Percentiles rank a stretch among this genome's conserved stretches.
Conservation (phyloP, 2,329 filamentous ascomycete species). For the Botryotinia convoluta region DNA sequence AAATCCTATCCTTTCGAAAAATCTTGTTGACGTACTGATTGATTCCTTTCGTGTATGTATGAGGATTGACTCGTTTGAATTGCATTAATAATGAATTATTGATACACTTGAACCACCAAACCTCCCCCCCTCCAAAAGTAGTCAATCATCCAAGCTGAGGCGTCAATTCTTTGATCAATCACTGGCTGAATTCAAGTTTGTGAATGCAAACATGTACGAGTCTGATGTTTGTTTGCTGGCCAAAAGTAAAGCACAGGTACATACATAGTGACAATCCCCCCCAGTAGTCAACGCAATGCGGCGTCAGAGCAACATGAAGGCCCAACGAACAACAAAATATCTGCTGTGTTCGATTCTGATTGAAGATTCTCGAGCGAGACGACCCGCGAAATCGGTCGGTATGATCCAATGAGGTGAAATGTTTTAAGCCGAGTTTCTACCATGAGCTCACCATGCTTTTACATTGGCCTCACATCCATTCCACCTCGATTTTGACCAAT, state of each 20-base stretch:
- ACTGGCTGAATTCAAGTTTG: slow-evolving; percentile 11
- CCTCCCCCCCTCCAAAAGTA: neutral
- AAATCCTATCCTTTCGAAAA: neutral
- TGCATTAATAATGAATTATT: slow-evolving; percentile 6
- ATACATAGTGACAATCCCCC: slow-evolving; percentile 9
- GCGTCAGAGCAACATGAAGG: slow-evolving; percentile 21
- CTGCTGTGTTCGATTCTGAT: slow-evolving; percentile 23
- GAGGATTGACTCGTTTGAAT: slow-evolving; percentile 11
- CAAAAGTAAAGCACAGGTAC: slow-evolving; percentile 18
- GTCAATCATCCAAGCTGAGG: slow-evolving; percentile 1
- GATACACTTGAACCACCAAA: slow-evolving; percentile 8
- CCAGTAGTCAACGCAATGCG: slow-evolving; percentile 21
- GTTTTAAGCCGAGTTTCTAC: slow-evolving; percentile 10
- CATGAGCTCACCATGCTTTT: slow-evolving; percentile 19
- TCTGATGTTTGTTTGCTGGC: slow-evolving; percentile 21
- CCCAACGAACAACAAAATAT: slow-evolving; percentile 22
- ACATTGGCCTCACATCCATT: slow-evolving; percentile 13
- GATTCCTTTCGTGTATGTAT: slow-evolving; percentile 8
- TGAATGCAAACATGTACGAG: slow-evolving; percentile 14
- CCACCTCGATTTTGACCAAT: slow-evolving; percentile 16
- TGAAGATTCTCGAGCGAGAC: slow-evolving; percentile 16
- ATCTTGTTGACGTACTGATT: neutral
- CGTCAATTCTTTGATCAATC: neutral
- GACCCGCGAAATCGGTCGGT: slow-evolving; percentile 17
- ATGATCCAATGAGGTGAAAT: slow-evolving; percentile 14